A percentile compares a stretch with the other conserved stretches of the same genome.
Conservation (phyloP, 139 green algal species). For the Haematococcus lacustris region DNA sequence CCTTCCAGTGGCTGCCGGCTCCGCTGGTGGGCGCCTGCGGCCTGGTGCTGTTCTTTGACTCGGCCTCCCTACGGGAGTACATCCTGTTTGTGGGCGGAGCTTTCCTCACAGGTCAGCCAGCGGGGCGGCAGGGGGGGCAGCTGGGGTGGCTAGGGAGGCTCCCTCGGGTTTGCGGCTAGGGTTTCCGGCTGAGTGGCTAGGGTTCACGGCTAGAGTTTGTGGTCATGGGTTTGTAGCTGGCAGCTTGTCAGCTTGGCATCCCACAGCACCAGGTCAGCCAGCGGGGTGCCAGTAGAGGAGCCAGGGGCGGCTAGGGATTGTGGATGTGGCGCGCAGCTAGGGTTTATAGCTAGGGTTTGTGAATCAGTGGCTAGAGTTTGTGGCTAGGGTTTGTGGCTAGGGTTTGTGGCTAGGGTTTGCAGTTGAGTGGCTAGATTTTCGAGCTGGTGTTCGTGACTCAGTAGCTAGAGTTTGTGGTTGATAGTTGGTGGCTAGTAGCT, state of each 20-base stretch:
- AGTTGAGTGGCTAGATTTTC: no score
- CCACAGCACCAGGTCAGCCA: background rate
- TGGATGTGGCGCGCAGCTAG: no score
- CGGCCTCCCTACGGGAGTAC: constrained; percentile 62
- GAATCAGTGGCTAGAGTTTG: background rate
- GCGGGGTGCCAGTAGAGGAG: constrained; percentile 3
- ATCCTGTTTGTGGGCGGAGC: constrained; percentile 63
- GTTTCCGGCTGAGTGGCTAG: no score
- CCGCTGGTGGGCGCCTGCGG: constrained; percentile 70
- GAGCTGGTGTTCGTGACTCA: no score
- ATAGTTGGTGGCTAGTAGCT: no score
- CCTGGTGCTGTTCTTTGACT: constrained; percentile 80
- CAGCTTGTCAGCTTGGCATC: background rate
- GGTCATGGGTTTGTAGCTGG: no score
- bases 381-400: background rate
- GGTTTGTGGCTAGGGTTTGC: background rate
- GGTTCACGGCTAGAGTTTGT: no score
- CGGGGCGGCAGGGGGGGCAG: background rate
- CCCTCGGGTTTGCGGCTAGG: no score
- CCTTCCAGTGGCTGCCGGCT: constrained; percentile 67
- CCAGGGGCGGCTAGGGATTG: background rate
- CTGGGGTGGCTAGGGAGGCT: background rate
- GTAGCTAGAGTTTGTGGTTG: no score
- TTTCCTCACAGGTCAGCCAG: constrained; percentile 29
- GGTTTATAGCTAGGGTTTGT: no score